Percentiles rank a stretch among this genome's conserved stretches.
phyloP scores from a whole-genome alignment of 768 basidiomycete species.

The Lactifluus hygrophoroides region DNA sequence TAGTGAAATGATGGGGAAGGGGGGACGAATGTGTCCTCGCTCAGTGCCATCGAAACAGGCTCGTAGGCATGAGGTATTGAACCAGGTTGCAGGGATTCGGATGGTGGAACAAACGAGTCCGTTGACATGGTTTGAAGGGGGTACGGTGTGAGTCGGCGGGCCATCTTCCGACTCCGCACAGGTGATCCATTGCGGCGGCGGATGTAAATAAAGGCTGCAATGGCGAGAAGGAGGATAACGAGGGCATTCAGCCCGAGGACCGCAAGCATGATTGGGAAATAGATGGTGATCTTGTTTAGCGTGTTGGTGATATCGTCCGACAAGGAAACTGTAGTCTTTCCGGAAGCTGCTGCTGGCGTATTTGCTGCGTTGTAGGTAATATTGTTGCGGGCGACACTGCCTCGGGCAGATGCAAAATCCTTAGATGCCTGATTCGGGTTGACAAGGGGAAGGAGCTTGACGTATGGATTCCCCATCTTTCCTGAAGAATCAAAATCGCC shows the following conservation, averaged over 20 bases:
- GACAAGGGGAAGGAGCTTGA: slow-evolving; percentile 63
- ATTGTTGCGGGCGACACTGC: slow-evolving; percentile 52
- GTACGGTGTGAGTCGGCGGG: slow-evolving; percentile 48
- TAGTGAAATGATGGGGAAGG: slow-evolving; percentile 28
- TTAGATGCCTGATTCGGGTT: slow-evolving; percentile 60
- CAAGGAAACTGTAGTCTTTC: slow-evolving; percentile 41
- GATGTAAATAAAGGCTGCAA: slow-evolving; percentile 45
- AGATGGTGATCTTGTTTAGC: slow-evolving; percentile 53
- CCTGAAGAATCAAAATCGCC: slow-evolving; percentile 64
- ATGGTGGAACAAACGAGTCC: slow-evolving; percentile 17
- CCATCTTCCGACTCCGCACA: slow-evolving; percentile 29
- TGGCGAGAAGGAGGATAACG: slow-evolving; percentile 48
- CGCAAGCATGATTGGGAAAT: slow-evolving; percentile 66
- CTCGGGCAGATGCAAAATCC: slow-evolving; percentile 62
- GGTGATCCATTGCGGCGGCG: slow-evolving; percentile 34
- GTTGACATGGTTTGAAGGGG: slow-evolving; percentile 36
- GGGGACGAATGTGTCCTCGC: slow-evolving; percentile 31
- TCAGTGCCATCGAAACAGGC: slow-evolving; percentile 54
- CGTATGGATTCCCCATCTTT: slow-evolving; percentile 66
- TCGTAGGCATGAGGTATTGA: slow-evolving; percentile 45
- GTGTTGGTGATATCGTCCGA: slow-evolving; percentile 50
- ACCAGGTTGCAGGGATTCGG: slow-evolving; percentile 13
- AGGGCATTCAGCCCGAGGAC: slow-evolving; percentile 73
- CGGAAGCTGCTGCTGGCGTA: slow-evolving; percentile 30
- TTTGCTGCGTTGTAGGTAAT: slow-evolving; percentile 54